Conservation (phyloP, 106 monocot genomes). For the Dioscorea alata region DNA sequence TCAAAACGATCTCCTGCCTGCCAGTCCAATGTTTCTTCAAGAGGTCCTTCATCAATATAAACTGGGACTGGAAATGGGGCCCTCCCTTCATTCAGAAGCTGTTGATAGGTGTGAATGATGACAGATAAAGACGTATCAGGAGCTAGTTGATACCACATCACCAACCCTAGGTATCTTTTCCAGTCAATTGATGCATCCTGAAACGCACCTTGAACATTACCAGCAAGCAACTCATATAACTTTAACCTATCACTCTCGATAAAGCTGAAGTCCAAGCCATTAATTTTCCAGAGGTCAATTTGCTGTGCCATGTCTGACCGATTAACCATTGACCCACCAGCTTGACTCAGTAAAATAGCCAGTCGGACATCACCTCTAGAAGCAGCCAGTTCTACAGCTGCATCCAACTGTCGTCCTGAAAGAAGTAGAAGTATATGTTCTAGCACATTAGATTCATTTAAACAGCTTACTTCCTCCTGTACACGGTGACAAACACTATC, state of each 20-base stretch:
- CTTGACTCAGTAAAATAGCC: conserved; percentile 73
- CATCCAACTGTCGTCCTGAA: conserved; percentile 79
- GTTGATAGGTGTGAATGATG: conserved; percentile 71
- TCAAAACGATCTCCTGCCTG: conserved; percentile 67
- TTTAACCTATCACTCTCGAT: conserved; percentile 75
- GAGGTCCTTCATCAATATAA: conserved; percentile 83
- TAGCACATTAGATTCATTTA: conserved; percentile 57
- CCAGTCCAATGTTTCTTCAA: conserved; percentile 53
- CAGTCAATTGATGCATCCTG: conserved; percentile 67
- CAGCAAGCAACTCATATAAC: conserved; percentile 83
- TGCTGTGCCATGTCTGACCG: conserved; percentile 78
- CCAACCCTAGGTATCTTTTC: conserved; percentile 80
- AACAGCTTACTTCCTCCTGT: conserved; percentile 72
- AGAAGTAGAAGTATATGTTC: conserved; percentile 67
- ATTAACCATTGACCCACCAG: conserved; percentile 80
- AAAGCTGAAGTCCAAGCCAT: conserved; percentile 82
- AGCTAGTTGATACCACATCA: conserved; percentile 90
- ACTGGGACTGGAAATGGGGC: conserved; percentile 89
- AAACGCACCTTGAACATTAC: conserved; percentile 71
- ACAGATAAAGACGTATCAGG: conserved; percentile 68
- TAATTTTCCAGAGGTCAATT: conserved; percentile 77
- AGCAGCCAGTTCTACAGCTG: conserved; percentile 78
- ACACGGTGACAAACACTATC: conserved; percentile 87
- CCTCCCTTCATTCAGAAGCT: conserved; percentile 69
- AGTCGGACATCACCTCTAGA: conserved; percentile 88